Percentiles rank a stretch among this genome's conserved stretches.
Evolutionary conservation across 306 rosid genomes (phyloP).

Genomic region (Albizia julibrissin): DNA sequence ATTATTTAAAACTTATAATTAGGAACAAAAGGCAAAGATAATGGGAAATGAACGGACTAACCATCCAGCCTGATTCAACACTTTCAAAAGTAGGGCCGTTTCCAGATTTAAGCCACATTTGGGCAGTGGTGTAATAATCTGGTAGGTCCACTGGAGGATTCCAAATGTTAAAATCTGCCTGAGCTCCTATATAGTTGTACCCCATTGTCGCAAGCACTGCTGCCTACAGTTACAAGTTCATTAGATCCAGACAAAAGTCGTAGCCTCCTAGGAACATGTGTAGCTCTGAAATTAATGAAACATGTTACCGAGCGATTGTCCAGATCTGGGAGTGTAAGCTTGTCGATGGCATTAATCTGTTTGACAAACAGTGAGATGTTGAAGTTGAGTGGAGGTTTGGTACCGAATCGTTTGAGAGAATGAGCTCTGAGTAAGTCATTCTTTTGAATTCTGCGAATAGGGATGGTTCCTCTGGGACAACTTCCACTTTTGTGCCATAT

Average conservation of each 20-base stretch:
- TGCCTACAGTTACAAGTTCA: slow-evolving; percentile 32
- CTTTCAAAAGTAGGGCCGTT: slow-evolving; percentile 53
- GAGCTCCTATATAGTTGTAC: slow-evolving; percentile 55
- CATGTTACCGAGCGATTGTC: slow-evolving; percentile 47
- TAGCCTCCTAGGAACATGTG: not conserved
- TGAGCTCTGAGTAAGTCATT: slow-evolving; percentile 46
- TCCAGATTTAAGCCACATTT: slow-evolving; percentile 56
- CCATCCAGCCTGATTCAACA: slow-evolving; percentile 72
- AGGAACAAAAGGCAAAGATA: not conserved
- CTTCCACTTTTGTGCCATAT: slow-evolving; percentile 70
- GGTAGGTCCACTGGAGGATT: slow-evolving; percentile 50
- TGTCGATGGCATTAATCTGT: not conserved
- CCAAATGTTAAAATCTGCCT: slow-evolving; percentile 65
- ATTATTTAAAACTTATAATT: too few species aligned
- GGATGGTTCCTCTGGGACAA: slow-evolving; percentile 71
- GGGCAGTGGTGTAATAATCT: slow-evolving; percentile 62
- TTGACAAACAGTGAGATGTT: not conserved
- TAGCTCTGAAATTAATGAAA: not conserved
- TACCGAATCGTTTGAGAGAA: slow-evolving; percentile 49
- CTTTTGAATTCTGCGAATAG: slow-evolving; percentile 55
- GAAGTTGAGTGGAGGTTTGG: slow-evolving; percentile 25
- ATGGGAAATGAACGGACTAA: not conserved
- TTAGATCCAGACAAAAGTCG: not conserved
- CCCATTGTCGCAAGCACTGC: slow-evolving; percentile 48
- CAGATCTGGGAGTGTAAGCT: not conserved